Evolutionary conservation across 331 rosid genomes (phyloP).

Genomic region (Rhamnella rubrinervis): DNA sequence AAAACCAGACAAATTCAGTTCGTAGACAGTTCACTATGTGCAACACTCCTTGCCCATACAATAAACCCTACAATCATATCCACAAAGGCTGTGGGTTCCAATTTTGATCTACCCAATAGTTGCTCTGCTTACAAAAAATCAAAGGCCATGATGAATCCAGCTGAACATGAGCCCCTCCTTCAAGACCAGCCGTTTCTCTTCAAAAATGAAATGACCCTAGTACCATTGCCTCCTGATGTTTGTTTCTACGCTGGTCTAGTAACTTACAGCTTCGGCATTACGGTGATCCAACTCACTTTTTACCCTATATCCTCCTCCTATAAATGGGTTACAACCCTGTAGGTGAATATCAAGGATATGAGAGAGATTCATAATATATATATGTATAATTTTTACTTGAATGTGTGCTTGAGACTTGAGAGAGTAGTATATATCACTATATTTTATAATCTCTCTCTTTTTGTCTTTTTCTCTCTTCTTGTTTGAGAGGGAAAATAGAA

Average conservation of each 20-base stretch:
- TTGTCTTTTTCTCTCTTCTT: not conserved
- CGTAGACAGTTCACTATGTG: not conserved
- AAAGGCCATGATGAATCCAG: no score
- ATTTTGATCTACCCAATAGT: not conserved
- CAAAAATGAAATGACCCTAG: slow-evolving; percentile 14
- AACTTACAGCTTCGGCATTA: slow-evolving; percentile 9
- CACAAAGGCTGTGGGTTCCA: not conserved
- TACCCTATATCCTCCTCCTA: slow-evolving; percentile 1
- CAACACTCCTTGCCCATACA: not conserved
- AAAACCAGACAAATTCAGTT: slow-evolving; percentile 44
- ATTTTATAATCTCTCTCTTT: not conserved
- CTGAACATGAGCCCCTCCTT: not conserved
- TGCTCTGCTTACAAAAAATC: not conserved
- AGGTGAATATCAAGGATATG: no score
- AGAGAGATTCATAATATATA: no score
- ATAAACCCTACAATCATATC: slow-evolving; percentile 11
- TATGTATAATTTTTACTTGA: not conserved
- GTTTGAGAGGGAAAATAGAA: not conserved
- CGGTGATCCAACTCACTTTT: slow-evolving; percentile 10
- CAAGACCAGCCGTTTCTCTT: slow-evolving; percentile 14
- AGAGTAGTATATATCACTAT: not conserved
- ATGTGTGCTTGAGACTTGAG: not conserved
- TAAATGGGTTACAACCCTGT: slow-evolving; percentile 1
- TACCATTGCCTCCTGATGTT: slow-evolving; percentile 13
- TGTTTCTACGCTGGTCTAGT: not conserved